Evolutionary conservation across 257 asterid genomes (phyloP).

Genomic region (Linaria vulgaris): DNA sequence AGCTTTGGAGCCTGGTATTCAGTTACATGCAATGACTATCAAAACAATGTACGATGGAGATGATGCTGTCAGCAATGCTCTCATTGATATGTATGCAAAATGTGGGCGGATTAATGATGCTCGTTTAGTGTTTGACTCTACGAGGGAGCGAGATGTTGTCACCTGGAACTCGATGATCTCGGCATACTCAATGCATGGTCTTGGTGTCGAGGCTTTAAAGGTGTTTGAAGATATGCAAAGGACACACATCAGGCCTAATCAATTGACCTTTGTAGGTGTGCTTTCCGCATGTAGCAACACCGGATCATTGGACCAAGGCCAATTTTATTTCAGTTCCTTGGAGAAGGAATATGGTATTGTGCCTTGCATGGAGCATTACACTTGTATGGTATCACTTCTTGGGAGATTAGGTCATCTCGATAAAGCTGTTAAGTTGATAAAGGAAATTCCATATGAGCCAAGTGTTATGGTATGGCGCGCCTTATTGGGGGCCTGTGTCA

Average conservation of each 20-base stretch:
- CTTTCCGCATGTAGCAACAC: constrained; percentile 95
- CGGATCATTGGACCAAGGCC: constrained; percentile 72
- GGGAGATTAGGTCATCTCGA: constrained; percentile 85
- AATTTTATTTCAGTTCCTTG: constrained; percentile 61
- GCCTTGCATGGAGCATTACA: constrained; percentile 86
- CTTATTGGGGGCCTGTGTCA: constrained; percentile 87
- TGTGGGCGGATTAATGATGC: constrained; percentile 81
- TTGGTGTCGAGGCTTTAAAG: constrained; percentile 70
- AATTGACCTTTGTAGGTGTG: constrained; percentile 78
- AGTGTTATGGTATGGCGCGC: constrained; percentile 98
- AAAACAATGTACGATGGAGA: constrained; percentile 60
- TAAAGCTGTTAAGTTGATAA: constrained; percentile 64
- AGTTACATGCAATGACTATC: constrained; percentile 59
- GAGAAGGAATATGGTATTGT: constrained; percentile 55
- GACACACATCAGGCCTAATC: constrained; percentile 56
- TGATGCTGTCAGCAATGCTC: constrained; percentile 79
- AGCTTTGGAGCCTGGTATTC: constrained; percentile 75
- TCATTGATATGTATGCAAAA: constrained; percentile 88
- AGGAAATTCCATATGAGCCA: constrained; percentile 69
- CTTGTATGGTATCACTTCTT: constrained; percentile 86
- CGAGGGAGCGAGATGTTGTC: constrained; percentile 52
- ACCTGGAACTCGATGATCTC: constrained; percentile 91
- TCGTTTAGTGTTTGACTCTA: constrained; percentile 58
- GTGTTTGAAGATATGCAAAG: constrained; percentile 59
- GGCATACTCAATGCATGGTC: constrained; percentile 91